Conservation (phyloP, 148 eudicot genomes). For the Arbutus unedo region DNA sequence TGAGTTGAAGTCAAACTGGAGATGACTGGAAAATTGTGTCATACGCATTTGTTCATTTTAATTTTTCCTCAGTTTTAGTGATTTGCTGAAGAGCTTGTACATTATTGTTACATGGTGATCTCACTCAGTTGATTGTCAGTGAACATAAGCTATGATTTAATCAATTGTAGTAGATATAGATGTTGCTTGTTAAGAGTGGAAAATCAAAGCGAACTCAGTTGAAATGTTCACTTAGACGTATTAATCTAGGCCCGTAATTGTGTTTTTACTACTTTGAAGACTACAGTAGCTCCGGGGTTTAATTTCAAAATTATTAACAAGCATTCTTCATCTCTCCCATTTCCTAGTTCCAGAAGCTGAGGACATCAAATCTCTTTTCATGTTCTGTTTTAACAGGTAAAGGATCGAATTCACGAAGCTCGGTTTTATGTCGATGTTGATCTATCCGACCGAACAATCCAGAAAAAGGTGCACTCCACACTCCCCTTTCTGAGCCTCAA, state of each 20-base stretch:
- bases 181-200: neutral
- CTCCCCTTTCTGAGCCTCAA: neutral
- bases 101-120: neutral
- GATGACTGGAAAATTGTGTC: neutral
- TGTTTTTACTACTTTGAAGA: neutral
- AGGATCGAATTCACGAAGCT: constrained; percentile 59
- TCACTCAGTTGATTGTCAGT: neutral
- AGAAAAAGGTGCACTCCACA: constrained; percentile 60
- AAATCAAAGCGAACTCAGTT: neutral
- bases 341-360: constrained; percentile 10
- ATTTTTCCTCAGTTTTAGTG: neutral
- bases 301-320: neutral
- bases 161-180: neutral
- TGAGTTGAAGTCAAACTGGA: neutral
- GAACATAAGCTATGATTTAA: neutral
- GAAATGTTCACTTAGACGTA: neutral
- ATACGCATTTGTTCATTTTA: neutral
- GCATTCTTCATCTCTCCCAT: neutral
- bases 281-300: neutral
- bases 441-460: constrained; percentile 69
- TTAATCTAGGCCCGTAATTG: neutral
- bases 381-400: constrained; percentile 14
- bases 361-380: neutral
- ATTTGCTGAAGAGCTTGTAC: neutral
- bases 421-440: constrained; percentile 87